phyloP scores from a whole-genome alignment of 306 rosid species.

The Phaseolus lunatus region DNA sequence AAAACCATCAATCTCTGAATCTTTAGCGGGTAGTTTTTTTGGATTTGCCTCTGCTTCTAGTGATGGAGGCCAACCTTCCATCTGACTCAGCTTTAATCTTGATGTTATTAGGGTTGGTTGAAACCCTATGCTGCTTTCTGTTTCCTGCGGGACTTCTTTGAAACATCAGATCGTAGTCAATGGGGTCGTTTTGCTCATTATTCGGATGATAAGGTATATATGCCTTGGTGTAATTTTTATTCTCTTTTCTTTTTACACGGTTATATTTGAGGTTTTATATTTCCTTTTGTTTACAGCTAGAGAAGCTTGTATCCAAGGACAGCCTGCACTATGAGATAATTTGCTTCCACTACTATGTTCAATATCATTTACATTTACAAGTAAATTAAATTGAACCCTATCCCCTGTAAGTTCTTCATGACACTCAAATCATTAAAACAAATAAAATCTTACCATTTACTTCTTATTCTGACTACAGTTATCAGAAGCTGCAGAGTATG shows the following conservation, averaged over 20 bases:
- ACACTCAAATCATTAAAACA: constrained; percentile 22
- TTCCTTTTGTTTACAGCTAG: constrained; percentile 68
- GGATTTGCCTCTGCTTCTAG: neutral
- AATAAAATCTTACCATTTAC: constrained; percentile 44
- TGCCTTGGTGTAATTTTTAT: neutral
- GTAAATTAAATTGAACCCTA: constrained; percentile 56
- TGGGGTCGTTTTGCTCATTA: constrained; percentile 89
- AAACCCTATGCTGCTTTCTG: constrained; percentile 96
- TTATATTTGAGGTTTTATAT: constrained; percentile 26
- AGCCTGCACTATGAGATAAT: constrained; percentile 77
- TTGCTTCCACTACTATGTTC: constrained; percentile 91
- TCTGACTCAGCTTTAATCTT: constrained; percentile 46
- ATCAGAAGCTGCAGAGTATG: constrained; percentile 87
- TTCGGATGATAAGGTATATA: constrained; percentile 76
- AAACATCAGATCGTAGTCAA: constrained; percentile 90
- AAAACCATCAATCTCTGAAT: neutral
- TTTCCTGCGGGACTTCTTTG: constrained; percentile 93
- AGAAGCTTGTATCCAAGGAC: constrained; percentile 84
- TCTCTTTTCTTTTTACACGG: too few species aligned
- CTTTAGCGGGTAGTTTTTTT: neutral
- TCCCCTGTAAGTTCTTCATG: constrained; percentile 27
- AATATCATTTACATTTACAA: constrained; percentile 88
- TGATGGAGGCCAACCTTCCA: neutral
- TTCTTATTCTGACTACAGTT: constrained; percentile 57
- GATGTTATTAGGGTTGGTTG: constrained; percentile 82